A percentile compares a stretch with the other conserved stretches of the same genome.
phyloP scores from a whole-genome alignment of 2,329 filamentous ascomycete species.

The Ophiognomonia clavigignenti-juglandacearum region DNA sequence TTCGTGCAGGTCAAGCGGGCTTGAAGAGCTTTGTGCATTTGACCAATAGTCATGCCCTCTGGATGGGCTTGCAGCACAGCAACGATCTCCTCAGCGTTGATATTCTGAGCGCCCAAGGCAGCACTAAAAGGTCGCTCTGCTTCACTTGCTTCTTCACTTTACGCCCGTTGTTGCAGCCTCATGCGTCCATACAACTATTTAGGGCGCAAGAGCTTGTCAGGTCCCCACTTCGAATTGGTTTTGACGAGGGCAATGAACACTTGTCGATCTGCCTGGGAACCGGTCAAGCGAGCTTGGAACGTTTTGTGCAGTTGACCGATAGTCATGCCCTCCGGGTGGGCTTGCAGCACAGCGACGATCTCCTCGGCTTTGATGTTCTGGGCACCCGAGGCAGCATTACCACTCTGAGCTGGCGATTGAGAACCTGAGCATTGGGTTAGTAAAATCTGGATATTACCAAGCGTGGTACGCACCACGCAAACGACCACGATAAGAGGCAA shows the following conservation, averaged over 20 bases:
- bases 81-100: conserved; percentile 50
- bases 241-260: conserved; percentile 59
- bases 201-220: conserved; percentile 47
- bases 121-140: no score
- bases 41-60: conserved; percentile 49
- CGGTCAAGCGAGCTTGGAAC: conserved; percentile 45
- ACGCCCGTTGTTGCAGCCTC: not conserved
- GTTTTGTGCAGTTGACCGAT: conserved; percentile 49
- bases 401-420: conserved; percentile 10
- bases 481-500: not conserved
- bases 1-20: conserved; percentile 32
- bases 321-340: conserved; percentile 45
- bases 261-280: conserved; percentile 32
- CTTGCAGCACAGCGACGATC: conserved; percentile 49
- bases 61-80: conserved; percentile 44
- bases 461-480: no score
- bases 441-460: not conserved
- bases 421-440: conserved; percentile 7
- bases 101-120: conserved; percentile 15
- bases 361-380: conserved; percentile 43
- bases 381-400: conserved; percentile 1
- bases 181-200: conserved; percentile 8
- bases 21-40: conserved; percentile 51
- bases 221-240: conserved; percentile 46
- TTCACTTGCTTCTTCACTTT: no score